Conservation (phyloP, 2,329 filamentous ascomycete species). For the Hortaea werneckii region DNA sequence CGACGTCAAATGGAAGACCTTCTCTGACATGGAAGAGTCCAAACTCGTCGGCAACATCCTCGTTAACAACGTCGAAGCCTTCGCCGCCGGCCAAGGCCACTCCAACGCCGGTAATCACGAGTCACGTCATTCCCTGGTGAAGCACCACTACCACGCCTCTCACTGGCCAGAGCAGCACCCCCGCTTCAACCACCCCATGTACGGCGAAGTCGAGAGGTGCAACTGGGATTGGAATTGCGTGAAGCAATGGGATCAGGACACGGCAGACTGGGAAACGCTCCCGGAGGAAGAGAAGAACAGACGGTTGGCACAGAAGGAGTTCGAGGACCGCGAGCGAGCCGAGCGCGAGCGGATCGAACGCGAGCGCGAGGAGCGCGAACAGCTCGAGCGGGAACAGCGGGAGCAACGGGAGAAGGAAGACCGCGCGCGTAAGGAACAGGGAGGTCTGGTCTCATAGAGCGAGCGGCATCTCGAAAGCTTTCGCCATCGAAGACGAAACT, state of each 20-base stretch:
- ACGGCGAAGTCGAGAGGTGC: slow-evolving; percentile 59
- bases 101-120: slow-evolving; percentile 63
- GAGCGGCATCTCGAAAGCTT: too few relatives aligned
- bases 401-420: too few relatives aligned
- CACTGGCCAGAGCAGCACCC: slow-evolving; percentile 60
- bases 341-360: not conserved
- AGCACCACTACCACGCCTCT: slow-evolving; percentile 66
- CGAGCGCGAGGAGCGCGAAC: not conserved
- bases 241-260: slow-evolving; percentile 53
- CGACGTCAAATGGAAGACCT: slow-evolving; percentile 50
- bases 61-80: slow-evolving; percentile 60
- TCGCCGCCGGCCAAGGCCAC: slow-evolving; percentile 63
- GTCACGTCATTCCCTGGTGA: slow-evolving; percentile 55
- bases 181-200: slow-evolving; percentile 56
- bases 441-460: too few relatives aligned
- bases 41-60: slow-evolving; percentile 55
- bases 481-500: too few relatives aligned
- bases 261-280: slow-evolving; percentile 48
- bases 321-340: not conserved
- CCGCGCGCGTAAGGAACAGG: too few relatives aligned
- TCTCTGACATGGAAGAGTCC: slow-evolving; percentile 57
- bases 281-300: slow-evolving; percentile 44
- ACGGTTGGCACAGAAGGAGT: slow-evolving; percentile 6
- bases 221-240: slow-evolving; percentile 60
- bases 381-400: too few relatives aligned